phyloP scores from a whole-genome alignment of 176 grass and related monocot species.

The Lolium perenne region DNA sequence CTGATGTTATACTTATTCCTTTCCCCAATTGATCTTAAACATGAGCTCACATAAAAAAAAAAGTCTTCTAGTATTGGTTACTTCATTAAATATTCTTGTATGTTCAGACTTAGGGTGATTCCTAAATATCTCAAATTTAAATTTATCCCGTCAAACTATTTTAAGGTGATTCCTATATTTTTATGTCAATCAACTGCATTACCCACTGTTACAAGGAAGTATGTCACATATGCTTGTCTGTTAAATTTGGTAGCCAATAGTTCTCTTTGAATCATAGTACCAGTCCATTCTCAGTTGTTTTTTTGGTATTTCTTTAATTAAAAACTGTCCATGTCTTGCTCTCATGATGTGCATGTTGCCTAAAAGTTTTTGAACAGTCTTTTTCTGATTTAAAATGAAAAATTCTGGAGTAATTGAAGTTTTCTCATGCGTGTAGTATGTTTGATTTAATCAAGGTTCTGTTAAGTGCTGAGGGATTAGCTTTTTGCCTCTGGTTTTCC shows the following conservation, averaged over 20 bases:
- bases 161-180: neutral
- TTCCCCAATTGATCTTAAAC: conserved; percentile 16
- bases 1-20: conserved; percentile 1
- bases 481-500: too few species aligned
- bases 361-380: neutral
- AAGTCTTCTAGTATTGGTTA: neutral
- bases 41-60: conserved; percentile 12
- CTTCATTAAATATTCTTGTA: conserved; percentile 19
- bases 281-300: neutral
- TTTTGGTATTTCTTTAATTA: neutral
- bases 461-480: too few species aligned
- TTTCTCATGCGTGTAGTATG: neutral
- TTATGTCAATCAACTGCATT: neutral
- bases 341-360: neutral
- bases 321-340: neutral
- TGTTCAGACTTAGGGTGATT: neutral
- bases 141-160: neutral
- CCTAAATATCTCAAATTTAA: neutral
- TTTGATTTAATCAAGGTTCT: neutral
- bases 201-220: neutral
- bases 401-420: neutral
- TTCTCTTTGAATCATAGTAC: conserved; percentile 32
- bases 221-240: conserved; percentile 20
- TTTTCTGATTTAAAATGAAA: neutral
- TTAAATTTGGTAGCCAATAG: neutral